These are phyloP conservation scores for Flagelloscypha sp. DNA, from an alignment of 768 basidiomycete genomes.

Conservation along the genomic window DNA sequence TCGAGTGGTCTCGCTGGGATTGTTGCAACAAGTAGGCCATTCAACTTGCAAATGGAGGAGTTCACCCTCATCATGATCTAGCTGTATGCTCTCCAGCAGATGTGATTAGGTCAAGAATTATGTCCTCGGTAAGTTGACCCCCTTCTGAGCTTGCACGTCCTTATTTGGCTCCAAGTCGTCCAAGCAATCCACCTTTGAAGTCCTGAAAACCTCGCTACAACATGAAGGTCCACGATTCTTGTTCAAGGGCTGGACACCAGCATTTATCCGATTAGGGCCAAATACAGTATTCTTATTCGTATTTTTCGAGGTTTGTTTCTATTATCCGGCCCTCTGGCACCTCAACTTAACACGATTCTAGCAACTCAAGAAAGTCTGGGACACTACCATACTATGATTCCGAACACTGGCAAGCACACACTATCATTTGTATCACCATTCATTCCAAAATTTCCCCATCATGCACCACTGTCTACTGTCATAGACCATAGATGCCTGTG, in stretches of 20 bases:
- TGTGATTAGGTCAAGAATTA: constrained; percentile 67
- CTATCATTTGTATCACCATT: constrained; percentile 7
- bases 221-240: constrained; percentile 72
- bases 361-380: constrained; percentile 71
- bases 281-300: constrained; percentile 82
- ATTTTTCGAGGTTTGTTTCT: constrained; percentile 62
- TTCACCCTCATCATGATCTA: constrained; percentile 16
- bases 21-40: constrained; percentile 70
- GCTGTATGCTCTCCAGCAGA: constrained; percentile 76
- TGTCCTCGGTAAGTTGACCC: constrained; percentile 53
- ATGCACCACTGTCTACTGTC: no score
- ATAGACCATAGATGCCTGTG: no score
- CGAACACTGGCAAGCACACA: no score
- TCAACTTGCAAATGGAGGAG: neutral
- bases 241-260: constrained; percentile 87
- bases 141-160: neutral
- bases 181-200: constrained; percentile 36
- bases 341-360: constrained; percentile 17
- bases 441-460: no score
- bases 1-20: constrained; percentile 66
- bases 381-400: no score
- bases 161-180: constrained; percentile 34
- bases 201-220: constrained; percentile 51
- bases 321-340: neutral
- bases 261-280: constrained; percentile 76